These are phyloP conservation scores for Pseudogymnoascus sp. DNA, from an alignment of 2,329 filamentous ascomycete species.

Conservation along the genomic window DNA sequence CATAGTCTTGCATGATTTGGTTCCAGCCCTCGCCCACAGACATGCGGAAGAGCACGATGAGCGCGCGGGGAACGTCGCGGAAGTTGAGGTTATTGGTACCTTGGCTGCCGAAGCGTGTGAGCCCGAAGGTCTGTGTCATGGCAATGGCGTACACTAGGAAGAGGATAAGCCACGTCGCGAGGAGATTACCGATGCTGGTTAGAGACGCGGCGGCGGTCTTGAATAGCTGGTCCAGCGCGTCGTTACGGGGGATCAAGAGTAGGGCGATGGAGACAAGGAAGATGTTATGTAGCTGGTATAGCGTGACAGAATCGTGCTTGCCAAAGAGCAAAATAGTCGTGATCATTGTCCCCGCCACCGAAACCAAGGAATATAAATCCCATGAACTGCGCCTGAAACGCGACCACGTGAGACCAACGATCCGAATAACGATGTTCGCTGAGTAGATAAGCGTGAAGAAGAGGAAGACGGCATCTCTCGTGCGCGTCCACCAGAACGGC, in stretches of 20 bases:
- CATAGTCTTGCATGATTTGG: slow-evolving; percentile 90
- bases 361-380: slow-evolving; percentile 81
- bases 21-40: slow-evolving; percentile 97
- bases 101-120: slow-evolving; percentile 73
- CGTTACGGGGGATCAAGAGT: slow-evolving; percentile 88
- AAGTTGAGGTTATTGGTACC: slow-evolving; percentile 82
- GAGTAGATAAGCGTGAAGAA: slow-evolving; percentile 74
- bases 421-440: slow-evolving; percentile 71
- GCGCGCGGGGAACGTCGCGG: slow-evolving; percentile 82
- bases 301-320: slow-evolving; percentile 47
- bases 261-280: slow-evolving; percentile 86
- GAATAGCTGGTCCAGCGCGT: slow-evolving; percentile 95
- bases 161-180: slow-evolving; percentile 95
- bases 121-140: slow-evolving; percentile 87
- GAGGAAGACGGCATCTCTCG: slow-evolving; percentile 71
- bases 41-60: slow-evolving; percentile 88
- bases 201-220: slow-evolving; percentile 95
- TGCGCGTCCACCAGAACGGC: slow-evolving; percentile 57
- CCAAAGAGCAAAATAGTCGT: slow-evolving; percentile 72
- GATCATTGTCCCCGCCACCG: slow-evolving; percentile 70
- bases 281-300: slow-evolving; percentile 81
- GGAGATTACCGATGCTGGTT: slow-evolving; percentile 77
- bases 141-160: slow-evolving; percentile 96
- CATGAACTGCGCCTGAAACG: slow-evolving; percentile 88
- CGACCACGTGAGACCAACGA: slow-evolving; percentile 83